phyloP scores from a whole-genome alignment of 768 basidiomycete species.

The Boletus patriciae region DNA sequence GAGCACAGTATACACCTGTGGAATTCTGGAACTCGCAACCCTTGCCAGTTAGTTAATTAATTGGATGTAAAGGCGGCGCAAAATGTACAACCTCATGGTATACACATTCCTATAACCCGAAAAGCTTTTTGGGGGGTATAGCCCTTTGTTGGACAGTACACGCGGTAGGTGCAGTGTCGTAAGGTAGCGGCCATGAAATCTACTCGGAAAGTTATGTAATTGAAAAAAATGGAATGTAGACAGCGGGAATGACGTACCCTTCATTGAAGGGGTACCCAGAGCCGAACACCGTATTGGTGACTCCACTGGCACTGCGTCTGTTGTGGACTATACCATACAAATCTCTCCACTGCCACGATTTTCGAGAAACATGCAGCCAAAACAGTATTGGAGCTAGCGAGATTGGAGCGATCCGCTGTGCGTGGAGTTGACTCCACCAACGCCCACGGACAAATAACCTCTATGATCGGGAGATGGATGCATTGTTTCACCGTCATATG shows the following conservation, averaged over 20 bases:
- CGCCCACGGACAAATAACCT: not conserved
- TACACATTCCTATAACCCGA: not conserved
- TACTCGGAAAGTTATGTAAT: no score
- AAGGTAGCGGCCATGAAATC: no score
- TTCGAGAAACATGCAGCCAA: not conserved
- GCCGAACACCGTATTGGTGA: not conserved
- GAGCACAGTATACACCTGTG: not conserved
- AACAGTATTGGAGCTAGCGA: no score
- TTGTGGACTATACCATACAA: not conserved
- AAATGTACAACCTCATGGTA: not conserved
- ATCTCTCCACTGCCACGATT: not conserved
- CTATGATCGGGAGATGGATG: not conserved
- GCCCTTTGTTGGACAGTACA: no score
- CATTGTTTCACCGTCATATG: not conserved
- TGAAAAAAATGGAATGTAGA: not conserved
- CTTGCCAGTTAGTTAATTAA: not conserved
- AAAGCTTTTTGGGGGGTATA: not conserved
- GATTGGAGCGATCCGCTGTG: not conserved
- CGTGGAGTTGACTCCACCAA: not conserved
- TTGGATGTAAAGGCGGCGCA: not conserved
- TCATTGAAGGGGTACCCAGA: not conserved
- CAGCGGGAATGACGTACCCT: not conserved
- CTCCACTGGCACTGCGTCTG: not conserved
- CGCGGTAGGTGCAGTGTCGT: no score
- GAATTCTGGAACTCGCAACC: not conserved